Evolutionary conservation across 2,329 filamentous ascomycete genomes (phyloP), one percentile per base, ranked within the genome.

Genomic region (Reticulascus tulasneorum): DNA sequence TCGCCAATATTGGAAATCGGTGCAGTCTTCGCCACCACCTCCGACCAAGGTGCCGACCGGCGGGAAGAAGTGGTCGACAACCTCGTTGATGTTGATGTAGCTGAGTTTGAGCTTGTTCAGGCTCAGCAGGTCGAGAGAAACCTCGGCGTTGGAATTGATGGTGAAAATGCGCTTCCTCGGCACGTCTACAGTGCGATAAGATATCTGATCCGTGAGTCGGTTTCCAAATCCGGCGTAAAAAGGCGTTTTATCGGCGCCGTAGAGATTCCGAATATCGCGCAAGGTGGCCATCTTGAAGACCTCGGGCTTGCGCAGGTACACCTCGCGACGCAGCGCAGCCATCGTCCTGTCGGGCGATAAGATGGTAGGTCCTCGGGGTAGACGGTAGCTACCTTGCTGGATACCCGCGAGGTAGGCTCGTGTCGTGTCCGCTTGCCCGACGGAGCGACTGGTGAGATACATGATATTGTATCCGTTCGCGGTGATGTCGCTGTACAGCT

Each of bases 261-360:
- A 98, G 1, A 98, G 73, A 40, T 83, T 86, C 55, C 90, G 82
- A 49, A 98, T 97, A 58, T 98, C 93, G 25, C 93, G 82, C 15
- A 98, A 67, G 45, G 93, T 98, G 3, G 93, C 89, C 94, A 98
- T 98, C 64, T 98, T 98, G 77, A 98, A 98, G 7, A 98, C 88
- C 56, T 98, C 90, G 0, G 93, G 94, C 59, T 98, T 97, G 35
- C 93, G 80, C 18, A 98, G 73, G 57, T 98, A 98, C 6, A 98
- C 79, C 58, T 98, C 93, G 30, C 93, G 81, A 38, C 93, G 77
- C 20, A 98, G 64, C 1, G 93, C 94, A 7, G 94, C 90, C 66
- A 97, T 94, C 1, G 90, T 97, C 36, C 93, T 77, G 60, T 98
- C 93, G 0, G 93, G 94, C 23, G 86, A 94, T 62, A 96, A 80